Base-by-base conservation (phyloP, 2,329 filamentous ascomycete species). In the Microcyclosporella mali region DNA sequence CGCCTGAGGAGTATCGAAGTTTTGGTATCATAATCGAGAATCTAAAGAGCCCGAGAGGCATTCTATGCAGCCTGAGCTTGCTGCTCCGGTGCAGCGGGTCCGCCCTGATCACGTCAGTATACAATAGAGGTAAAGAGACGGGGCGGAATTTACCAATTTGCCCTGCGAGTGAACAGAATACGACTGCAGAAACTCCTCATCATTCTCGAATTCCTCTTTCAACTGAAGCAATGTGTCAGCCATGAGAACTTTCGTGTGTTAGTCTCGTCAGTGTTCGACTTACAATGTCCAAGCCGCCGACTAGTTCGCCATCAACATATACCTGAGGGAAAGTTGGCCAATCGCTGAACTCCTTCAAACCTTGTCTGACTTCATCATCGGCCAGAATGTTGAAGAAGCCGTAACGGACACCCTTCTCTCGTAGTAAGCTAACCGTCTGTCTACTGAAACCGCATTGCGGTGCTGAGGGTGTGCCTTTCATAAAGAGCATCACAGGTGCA, bases 381-480 rank as follows among this genome's bases (percentile, higher is more conserved):
- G 92, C 92, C 57, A 98, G 69, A 52, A 98, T 98, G 64, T 98
- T 97, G 74, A 98, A 98, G 74, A 98, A 98, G 15, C 92, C 92
- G 65, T 97, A 98, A 64, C 94, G 88, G 47, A 98, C 85, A 37
- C 84, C 84, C 62, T 88, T 83, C 69, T 97, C 90, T 40, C 92
- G 79, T 57, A 98, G 70, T 35, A 98, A 78, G 18, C 73, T 81
- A 33, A 98, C 92, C 33, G 95, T 71, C 70, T 95, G 88, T 55
- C 90, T 75, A 54, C 87, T 94, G 69, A 98, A 98, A 2, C 92
- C 88, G 60, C 89, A 95, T 66, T 94, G 85, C 1, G 88, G 88
- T 25, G 80, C 77, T 52, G 82, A 86, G 0, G 88, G 88, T 2
- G 87, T 94, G n/a, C 88, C 89, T 71, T 95, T 95, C 88, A 95